Evolutionary conservation across 116 monocot species (phyloP).

Genomic region (Trichopus zeylanicus): DNA sequence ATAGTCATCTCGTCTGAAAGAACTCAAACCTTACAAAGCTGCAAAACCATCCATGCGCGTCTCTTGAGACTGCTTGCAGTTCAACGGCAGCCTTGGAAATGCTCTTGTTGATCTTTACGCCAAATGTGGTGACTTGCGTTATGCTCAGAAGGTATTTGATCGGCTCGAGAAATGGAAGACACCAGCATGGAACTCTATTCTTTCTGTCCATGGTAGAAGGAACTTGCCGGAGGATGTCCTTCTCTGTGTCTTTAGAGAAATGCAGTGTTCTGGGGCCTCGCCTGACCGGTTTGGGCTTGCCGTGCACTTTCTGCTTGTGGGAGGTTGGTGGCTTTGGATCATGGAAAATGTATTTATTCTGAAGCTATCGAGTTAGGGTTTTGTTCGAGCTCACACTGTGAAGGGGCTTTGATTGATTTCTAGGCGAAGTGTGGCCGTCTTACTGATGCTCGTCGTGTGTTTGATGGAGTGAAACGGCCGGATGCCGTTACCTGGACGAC

Average conservation of each 20-base stretch:
- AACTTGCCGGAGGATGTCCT: slow-evolving; percentile 22
- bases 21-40: slow-evolving; percentile 1
- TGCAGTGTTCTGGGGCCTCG: slow-evolving; percentile 10
- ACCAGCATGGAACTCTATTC: slow-evolving; percentile 37
- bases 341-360: slow-evolving; percentile 29
- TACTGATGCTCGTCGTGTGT: slow-evolving; percentile 37
- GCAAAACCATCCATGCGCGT: slow-evolving; percentile 30
- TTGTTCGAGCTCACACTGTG: slow-evolving; percentile 25
- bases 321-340: slow-evolving; percentile 10
- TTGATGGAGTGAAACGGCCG: slow-evolving; percentile 26
- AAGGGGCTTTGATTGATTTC: slow-evolving; percentile 52
- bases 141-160: slow-evolving; percentile 19
- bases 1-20: slow-evolving; percentile 12
- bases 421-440: slow-evolving; percentile 38
- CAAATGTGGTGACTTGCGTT: slow-evolving; percentile 31
- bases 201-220: slow-evolving; percentile 23
- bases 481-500: slow-evolving; percentile 54
- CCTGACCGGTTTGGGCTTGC: slow-evolving; percentile 8
- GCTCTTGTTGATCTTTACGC: slow-evolving; percentile 50
- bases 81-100: slow-evolving; percentile 18
- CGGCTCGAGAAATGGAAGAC: slow-evolving; percentile 11
- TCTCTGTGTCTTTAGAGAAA: slow-evolving; percentile 8
- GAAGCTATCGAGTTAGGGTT: slow-evolving; percentile 36
- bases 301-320: slow-evolving; percentile 28
- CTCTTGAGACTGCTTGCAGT: slow-evolving; percentile 11